phyloP scores from a whole-genome alignment of 495 filamentous ascomycete species.

The Penicillium bialowiezense region DNA sequence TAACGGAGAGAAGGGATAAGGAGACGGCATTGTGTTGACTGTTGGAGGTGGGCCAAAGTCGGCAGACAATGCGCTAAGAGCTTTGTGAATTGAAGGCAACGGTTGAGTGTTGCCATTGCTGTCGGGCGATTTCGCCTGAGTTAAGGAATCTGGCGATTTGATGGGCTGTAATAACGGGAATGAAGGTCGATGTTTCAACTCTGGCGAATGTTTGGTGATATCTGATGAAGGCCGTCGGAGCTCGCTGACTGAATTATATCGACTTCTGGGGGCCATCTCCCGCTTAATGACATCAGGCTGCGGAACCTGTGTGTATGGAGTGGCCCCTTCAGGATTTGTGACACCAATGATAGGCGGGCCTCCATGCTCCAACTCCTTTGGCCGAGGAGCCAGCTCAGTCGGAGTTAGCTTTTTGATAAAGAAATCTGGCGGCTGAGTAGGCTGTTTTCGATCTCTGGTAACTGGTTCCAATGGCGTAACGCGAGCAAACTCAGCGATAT shows the following conservation, averaged over 20 bases:
- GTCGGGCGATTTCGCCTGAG: constrained; percentile 37
- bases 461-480: constrained; percentile 16
- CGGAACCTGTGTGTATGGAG: not conserved
- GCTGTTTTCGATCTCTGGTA: constrained; percentile 3
- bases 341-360: not conserved
- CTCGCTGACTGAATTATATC: constrained; percentile 1
- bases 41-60: constrained; percentile 17
- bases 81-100: constrained; percentile 44
- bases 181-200: constrained; percentile 6
- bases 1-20: constrained; percentile 17
- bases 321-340: not conserved
- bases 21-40: constrained; percentile 23
- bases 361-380: not conserved
- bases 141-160: constrained; percentile 15
- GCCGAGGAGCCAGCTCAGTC: not conserved
- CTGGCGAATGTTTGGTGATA: constrained; percentile 5
- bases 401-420: not conserved
- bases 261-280: not conserved
- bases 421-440: not conserved
- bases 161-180: constrained; percentile 15
- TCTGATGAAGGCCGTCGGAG: not conserved
- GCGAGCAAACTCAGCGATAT: constrained; percentile 35
- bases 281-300: not conserved
- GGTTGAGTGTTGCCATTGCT: constrained; percentile 26
- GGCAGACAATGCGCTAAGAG: constrained; percentile 30